phyloP scores from a whole-genome alignment of 129 eudicot species.

The Daucus carota region DNA sequence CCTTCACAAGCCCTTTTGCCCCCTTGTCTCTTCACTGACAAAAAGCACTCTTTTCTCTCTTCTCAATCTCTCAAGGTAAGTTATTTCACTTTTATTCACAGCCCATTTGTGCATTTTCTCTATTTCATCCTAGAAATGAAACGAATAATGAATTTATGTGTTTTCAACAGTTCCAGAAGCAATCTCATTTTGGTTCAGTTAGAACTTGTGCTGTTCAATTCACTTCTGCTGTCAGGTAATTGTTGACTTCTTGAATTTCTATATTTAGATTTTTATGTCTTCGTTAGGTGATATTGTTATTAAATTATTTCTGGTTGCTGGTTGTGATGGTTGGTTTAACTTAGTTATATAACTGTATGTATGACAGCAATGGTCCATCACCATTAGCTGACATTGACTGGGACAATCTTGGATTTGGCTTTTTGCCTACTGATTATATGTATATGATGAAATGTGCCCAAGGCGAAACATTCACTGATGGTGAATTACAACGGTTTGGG shows the following conservation, averaged over 20 bases:
- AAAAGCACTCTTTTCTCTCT: slow-evolving; percentile 5
- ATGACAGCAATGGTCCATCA: slow-evolving; percentile 23
- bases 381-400: slow-evolving; percentile 61
- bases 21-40: slow-evolving; percentile 11
- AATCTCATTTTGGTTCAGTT: not conserved
- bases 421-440: slow-evolving; percentile 72
- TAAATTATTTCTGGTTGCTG: not conserved
- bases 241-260: not conserved
- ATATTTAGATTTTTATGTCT: not conserved
- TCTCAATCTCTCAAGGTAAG: slow-evolving; percentile 22
- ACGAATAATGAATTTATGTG: too few relatives aligned
- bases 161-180: not conserved
- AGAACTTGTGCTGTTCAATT: not conserved
- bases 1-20: too few relatives aligned
- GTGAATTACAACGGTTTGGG: slow-evolving; percentile 70
- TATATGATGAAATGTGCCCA: slow-evolving; percentile 57
- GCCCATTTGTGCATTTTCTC: not conserved
- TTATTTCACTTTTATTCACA: not conserved
- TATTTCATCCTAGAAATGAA: too few relatives aligned
- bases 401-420: slow-evolving; percentile 82
- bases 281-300: not conserved
- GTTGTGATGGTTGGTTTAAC: slow-evolving; percentile 15
- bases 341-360: too few relatives aligned
- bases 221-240: not conserved
- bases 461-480: slow-evolving; percentile 52